Conservation (phyloP, 306 rosid genomes). For the Inga laurina region DNA sequence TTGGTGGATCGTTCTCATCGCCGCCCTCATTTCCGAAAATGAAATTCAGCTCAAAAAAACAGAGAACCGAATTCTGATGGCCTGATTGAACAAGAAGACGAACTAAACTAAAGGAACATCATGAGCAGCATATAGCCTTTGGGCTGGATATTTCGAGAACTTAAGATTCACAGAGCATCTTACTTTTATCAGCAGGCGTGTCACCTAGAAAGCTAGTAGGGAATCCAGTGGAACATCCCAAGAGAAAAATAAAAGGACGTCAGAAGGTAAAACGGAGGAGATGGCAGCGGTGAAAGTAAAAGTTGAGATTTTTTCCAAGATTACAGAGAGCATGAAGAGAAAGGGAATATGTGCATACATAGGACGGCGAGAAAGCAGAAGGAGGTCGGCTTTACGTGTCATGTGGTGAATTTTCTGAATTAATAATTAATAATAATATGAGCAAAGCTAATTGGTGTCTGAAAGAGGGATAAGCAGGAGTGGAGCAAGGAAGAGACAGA, state of each 20-base stretch:
- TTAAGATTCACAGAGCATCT: neutral
- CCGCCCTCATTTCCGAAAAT: conserved; percentile 60
- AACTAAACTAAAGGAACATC: neutral
- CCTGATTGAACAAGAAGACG: neutral
- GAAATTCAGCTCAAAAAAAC: neutral
- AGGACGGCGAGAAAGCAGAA: no score
- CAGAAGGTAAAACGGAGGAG: neutral
- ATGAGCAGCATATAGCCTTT: neutral
- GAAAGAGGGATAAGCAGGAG: conserved; percentile 7
- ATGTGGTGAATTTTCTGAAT: neutral
- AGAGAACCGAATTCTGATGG: neutral
- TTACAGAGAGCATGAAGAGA: conserved; percentile 1
- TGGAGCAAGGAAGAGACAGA: conserved; percentile 18
- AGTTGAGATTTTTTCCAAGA: conserved; percentile 1
- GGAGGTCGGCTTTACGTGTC: neutral
- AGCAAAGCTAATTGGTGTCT: neutral
- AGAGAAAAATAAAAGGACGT: neutral
- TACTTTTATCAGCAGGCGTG: conserved; percentile 4
- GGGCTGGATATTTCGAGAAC: neutral
- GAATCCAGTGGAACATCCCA: conserved; percentile 52
- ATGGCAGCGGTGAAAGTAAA: conserved; percentile 31
- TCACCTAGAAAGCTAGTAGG: conserved; percentile 30
- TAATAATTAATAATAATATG: no score
- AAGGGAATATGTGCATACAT: neutral
- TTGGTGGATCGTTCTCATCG: conserved; percentile 65